Percentiles rank a stretch among this genome's conserved stretches.
Conservation (phyloP, 352 stramenopile species). For the Globisporangium nunn region DNA sequence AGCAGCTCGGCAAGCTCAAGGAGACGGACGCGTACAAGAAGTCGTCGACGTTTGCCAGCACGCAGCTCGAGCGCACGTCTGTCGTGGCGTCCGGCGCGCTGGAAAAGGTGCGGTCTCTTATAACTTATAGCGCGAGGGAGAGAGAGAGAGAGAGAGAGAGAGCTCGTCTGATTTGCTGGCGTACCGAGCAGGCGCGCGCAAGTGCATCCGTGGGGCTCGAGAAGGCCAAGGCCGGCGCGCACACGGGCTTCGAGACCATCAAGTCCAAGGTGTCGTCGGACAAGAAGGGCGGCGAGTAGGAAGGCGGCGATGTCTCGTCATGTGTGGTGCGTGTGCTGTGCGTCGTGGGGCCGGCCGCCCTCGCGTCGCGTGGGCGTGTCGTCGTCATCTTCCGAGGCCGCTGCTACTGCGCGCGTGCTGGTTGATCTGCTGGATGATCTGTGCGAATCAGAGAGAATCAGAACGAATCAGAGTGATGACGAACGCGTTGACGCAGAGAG, state of each 20-base stretch:
- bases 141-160: not conserved
- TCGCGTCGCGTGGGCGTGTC: too few relatives aligned
- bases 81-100: constrained; percentile 56
- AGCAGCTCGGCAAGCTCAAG: constrained; percentile 77
- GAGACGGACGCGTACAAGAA: constrained; percentile 85
- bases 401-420: too few relatives aligned
- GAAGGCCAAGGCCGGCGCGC: constrained; percentile 75
- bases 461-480: too few relatives aligned
- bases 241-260: constrained; percentile 61
- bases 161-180: too few relatives aligned
- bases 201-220: constrained; percentile 57
- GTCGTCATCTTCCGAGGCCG: too few relatives aligned
- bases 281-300: constrained; percentile 50
- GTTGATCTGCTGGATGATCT: too few relatives aligned
- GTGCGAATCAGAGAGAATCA: too few relatives aligned
- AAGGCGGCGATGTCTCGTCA: not conserved
- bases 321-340: not conserved
- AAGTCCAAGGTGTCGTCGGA: constrained; percentile 60
- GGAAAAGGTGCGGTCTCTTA: constrained; percentile 40
- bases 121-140: not conserved
- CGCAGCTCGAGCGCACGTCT: constrained; percentile 52
- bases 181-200: constrained; percentile 34
- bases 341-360: not conserved
- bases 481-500: too few relatives aligned
- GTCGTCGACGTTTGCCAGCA: constrained; percentile 51